These are phyloP conservation scores for Zopfia rhizophila DNA, from an alignment of 2,329 filamentous ascomycete species.

Conservation along the genomic window DNA sequence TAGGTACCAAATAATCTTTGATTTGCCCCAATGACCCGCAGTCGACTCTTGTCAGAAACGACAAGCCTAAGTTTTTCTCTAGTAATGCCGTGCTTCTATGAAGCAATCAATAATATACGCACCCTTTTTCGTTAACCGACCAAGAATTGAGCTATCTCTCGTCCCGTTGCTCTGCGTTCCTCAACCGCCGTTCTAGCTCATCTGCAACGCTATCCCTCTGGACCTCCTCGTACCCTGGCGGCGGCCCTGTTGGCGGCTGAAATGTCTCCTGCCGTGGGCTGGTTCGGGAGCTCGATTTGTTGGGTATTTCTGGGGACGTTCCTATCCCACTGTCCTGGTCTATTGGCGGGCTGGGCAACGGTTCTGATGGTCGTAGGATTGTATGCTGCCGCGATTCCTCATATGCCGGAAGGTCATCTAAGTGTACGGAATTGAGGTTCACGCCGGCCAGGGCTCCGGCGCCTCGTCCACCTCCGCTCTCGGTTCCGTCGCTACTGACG, in stretches of 20 bases:
- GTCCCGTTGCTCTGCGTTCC: constrained; percentile 31
- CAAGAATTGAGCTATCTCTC: too few relatives aligned
- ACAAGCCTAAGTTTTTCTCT: too few relatives aligned
- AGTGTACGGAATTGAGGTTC: constrained; percentile 72
- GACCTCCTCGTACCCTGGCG: constrained; percentile 90
- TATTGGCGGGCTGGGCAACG: constrained; percentile 35
- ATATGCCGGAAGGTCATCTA: constrained; percentile 91
- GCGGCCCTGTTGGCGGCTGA: constrained; percentile 75
- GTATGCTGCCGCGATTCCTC: constrained; percentile 66
- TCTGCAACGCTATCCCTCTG: constrained; percentile 82
- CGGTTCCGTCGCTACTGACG: constrained; percentile 54
- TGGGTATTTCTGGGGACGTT: constrained; percentile 30
- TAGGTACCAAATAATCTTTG: too few relatives aligned
- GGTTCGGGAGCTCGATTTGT: constrained; percentile 42
- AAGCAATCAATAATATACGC: constrained; percentile 4
- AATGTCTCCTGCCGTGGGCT: constrained; percentile 48
- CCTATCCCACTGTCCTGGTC: constrained; percentile 25
- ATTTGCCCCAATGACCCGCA: too few relatives aligned
- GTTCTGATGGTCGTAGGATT: constrained; percentile 39
- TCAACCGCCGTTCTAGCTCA: constrained; percentile 69
- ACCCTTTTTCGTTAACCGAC: background rate
- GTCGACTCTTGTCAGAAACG: too few relatives aligned
- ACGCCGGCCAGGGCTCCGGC: constrained; percentile 59
- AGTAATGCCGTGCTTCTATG: constrained; percentile 41
- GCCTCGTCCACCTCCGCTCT: constrained; percentile 45